Percentiles rank a stretch among this genome's conserved stretches.
Evolutionary conservation across 2,329 filamentous ascomycete species (phyloP).

Genomic region (Graphilbum ipis-grandicollis): DNA sequence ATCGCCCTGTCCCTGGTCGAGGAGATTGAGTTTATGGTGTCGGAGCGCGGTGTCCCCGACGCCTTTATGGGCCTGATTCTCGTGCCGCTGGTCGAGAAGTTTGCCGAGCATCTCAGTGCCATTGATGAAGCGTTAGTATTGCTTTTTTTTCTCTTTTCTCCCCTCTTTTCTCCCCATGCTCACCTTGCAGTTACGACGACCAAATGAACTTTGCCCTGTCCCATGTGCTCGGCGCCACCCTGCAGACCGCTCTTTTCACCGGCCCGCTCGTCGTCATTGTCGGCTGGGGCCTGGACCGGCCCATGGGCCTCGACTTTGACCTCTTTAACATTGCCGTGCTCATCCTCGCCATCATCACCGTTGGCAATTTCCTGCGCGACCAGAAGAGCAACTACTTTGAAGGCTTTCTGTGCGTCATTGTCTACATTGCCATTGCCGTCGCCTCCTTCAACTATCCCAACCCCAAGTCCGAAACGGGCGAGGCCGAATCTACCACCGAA

Average conservation of each 20-base stretch:
- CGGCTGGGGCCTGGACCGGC: slow-evolving; percentile 56
- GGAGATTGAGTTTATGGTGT: slow-evolving; percentile 46
- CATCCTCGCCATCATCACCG: slow-evolving; percentile 68
- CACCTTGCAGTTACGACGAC: slow-evolving; percentile 38
- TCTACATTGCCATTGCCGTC: slow-evolving; percentile 43
- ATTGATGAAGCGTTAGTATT: slow-evolving; percentile 50
- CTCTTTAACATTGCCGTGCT: slow-evolving; percentile 72
- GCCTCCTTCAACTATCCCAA: slow-evolving; percentile 14
- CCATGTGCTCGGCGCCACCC: slow-evolving; percentile 71
- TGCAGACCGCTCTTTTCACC: slow-evolving; percentile 82
- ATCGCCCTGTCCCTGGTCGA: slow-evolving; percentile 59
- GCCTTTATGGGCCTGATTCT: slow-evolving; percentile 55
- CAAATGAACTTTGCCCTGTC: slow-evolving; percentile 74
- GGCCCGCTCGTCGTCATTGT: slow-evolving; percentile 69
- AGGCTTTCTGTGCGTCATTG: slow-evolving; percentile 59
- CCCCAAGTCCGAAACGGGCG: not conserved
- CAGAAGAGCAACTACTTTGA: slow-evolving; percentile 85
- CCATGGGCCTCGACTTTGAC: slow-evolving; percentile 71
- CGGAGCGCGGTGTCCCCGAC: slow-evolving; percentile 26
- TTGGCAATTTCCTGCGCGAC: slow-evolving; percentile 75
- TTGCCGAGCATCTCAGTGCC: slow-evolving; percentile 69
- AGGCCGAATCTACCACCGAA: no score
- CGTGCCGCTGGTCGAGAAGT: slow-evolving; percentile 69
- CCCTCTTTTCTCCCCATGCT: not conserved
- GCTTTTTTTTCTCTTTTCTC: not conserved